A percentile compares a stretch with the other conserved stretches of the same genome.
phyloP scores from a whole-genome alignment of 148 eudicot genomes.

The Dianthus caryophyllus region DNA sequence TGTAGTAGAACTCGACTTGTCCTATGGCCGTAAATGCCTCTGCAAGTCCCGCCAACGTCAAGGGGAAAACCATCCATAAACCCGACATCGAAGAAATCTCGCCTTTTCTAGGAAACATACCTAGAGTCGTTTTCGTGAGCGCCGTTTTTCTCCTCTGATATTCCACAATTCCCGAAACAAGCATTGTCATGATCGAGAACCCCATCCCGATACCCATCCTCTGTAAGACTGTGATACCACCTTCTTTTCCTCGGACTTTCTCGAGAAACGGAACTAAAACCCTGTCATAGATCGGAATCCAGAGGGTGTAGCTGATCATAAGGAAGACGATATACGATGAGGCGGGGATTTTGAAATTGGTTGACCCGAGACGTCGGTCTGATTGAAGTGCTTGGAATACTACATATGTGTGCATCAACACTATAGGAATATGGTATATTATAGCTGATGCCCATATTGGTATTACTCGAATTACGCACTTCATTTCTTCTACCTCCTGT shows the following conservation, averaged over 20 bases:
- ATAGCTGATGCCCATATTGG: slow-evolving; percentile 67
- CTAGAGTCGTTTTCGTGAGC: slow-evolving; percentile 41
- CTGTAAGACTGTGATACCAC: slow-evolving; percentile 75
- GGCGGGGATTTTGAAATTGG: slow-evolving; percentile 55
- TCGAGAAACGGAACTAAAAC: slow-evolving; percentile 50
- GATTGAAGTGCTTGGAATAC: slow-evolving; percentile 75
- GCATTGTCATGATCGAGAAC: slow-evolving; percentile 40
- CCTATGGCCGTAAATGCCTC: slow-evolving; percentile 67
- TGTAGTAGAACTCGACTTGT: slow-evolving; percentile 79
- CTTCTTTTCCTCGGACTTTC: slow-evolving; percentile 44
- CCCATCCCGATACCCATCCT: slow-evolving; percentile 71
- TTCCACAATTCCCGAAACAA: slow-evolving; percentile 60
- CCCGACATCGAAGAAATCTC: slow-evolving; percentile 70
- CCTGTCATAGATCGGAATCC: slow-evolving; percentile 56
- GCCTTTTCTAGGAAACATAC: slow-evolving; percentile 36
- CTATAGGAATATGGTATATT: slow-evolving; percentile 38
- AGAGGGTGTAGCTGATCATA: slow-evolving; percentile 52
- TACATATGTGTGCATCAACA: slow-evolving; percentile 40
- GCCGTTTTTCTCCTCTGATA: slow-evolving; percentile 41
- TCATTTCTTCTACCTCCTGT: slow-evolving; percentile 74
- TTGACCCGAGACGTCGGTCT: slow-evolving; percentile 38
- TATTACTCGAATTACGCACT: slow-evolving; percentile 52
- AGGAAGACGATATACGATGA: slow-evolving; percentile 58
- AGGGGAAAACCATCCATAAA: slow-evolving; percentile 60
- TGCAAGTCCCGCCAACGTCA: slow-evolving; percentile 52